Evolutionary conservation across 2,329 filamentous ascomycete species (phyloP).

Genomic region (Monascus ruber): DNA sequence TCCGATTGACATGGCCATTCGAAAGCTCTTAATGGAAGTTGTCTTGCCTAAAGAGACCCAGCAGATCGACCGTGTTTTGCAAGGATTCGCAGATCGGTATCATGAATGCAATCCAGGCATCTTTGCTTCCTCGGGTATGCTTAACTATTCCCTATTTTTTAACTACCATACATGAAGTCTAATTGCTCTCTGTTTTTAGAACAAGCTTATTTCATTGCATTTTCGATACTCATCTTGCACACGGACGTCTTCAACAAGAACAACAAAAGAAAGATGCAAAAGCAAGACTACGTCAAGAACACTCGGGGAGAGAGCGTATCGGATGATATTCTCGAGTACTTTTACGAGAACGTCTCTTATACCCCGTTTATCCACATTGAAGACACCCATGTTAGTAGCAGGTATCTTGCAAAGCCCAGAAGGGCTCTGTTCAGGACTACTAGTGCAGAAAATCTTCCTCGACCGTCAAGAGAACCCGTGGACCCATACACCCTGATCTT

Average conservation of each 20-base stretch:
- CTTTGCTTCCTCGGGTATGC: constrained; percentile 59
- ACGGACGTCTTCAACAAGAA: constrained; percentile 99
- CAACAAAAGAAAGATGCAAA: constrained; percentile 99
- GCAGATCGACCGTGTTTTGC: constrained; percentile 88
- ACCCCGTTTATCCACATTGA: constrained; percentile 98
- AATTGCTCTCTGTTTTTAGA: constrained; percentile 36
- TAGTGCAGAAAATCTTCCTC: constrained; percentile 52
- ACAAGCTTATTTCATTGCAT: constrained; percentile 96
- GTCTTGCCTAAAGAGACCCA: constrained; percentile 95
- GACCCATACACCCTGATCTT: constrained; percentile 93
- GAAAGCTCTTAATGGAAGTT: constrained; percentile 91
- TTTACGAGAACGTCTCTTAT: constrained; percentile 98
- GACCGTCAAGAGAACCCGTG: constrained; percentile 67
- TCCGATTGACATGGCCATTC: constrained; percentile 93
- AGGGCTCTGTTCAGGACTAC: constrained; percentile 58
- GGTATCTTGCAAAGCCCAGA: constrained; percentile 60
- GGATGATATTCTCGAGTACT: constrained; percentile 84
- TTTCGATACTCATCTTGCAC: constrained; percentile 89
- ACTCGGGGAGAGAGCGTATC: constrained; percentile 85
- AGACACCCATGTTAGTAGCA: constrained; percentile 64
- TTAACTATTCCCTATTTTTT: not conserved
- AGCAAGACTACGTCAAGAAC: constrained; percentile 88
- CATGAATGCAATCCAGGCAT: constrained; percentile 98
- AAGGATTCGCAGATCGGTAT: constrained; percentile 91
- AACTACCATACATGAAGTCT: not conserved